Percentiles rank a stretch among this genome's conserved stretches.
These are phyloP conservation scores for Malassezia japonica DNA, from an alignment of 1,284 basidiomycete species.

Conservation along the genomic window DNA sequence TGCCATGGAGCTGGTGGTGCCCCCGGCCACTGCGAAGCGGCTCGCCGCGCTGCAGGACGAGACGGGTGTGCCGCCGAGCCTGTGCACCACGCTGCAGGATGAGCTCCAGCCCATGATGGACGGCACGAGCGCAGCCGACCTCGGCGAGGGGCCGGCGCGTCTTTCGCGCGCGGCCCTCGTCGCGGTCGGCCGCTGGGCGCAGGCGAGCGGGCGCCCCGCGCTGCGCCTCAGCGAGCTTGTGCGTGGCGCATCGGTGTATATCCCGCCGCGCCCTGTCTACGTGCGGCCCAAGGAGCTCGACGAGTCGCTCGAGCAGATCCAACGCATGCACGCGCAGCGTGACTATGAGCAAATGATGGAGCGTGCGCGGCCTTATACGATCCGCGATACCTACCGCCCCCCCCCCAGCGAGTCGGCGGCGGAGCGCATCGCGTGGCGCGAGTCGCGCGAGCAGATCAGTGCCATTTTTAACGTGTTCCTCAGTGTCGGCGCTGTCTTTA, in stretches of 20 bases:
- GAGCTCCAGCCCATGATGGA: neutral
- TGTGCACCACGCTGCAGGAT: neutral
- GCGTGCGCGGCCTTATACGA: constrained; percentile 1
- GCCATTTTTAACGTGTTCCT: constrained; percentile 17
- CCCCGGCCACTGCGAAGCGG: neutral
- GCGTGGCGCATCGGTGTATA: constrained; percentile 2
- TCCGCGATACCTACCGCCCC: neutral
- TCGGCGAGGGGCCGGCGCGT: neutral
- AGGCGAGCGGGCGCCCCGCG: neutral
- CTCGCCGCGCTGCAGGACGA: neutral
- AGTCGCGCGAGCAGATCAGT: constrained; percentile 16
- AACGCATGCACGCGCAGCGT: constrained; percentile 12
- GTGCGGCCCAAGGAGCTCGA: constrained; percentile 18
- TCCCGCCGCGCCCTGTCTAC: constrained; percentile 1
- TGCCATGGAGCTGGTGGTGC: constrained; percentile 6
- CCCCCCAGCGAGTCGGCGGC: neutral
- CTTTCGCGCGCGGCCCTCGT: constrained; percentile 3
- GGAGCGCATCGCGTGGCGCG: constrained; percentile 18
- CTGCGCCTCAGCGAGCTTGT: neutral
- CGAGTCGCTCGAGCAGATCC: constrained; percentile 16
- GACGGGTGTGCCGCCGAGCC: neutral
- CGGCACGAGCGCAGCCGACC: neutral
- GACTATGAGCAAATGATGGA: constrained; percentile 16
- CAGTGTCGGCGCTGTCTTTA: constrained; percentile 21
- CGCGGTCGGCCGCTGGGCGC: constrained; percentile 7